Evolutionary conservation across 768 basidiomycete species (phyloP), one percentile per base, ranked within the genome.

Genomic region (Lanmaoa pseudosensibilis): DNA sequence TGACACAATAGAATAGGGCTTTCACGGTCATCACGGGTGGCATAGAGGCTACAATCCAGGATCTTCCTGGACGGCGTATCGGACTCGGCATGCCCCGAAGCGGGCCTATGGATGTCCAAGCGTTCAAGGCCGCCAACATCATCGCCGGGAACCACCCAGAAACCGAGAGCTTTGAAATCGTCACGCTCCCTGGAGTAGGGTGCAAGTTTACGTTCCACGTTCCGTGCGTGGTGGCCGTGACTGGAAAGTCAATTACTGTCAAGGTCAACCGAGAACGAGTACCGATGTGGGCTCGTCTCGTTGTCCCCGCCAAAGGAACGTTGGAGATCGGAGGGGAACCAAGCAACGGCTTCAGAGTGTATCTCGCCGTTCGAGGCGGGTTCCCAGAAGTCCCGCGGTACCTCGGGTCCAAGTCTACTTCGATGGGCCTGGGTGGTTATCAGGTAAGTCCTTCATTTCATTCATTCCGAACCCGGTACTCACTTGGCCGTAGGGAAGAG

Each of bases 371-470:
- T 23, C 73, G 75, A 36, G 86, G 85, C 3, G 87, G 86, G 0
- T 80, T 89, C 57, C 86, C 85, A 0, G 74, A 73, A 16, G 71
- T 85, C 2, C 80, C 83, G 34, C 5, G 54, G 5, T 88, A 85
- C 63, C 73, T 88, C 2, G 84, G 81, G 4, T 85, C 84, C 0
- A 88, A 87, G 69, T 82, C 84, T 5, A 85, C 86, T 21, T 84
- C 82, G 1, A 77, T 85, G 76, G 80, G 83, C 15, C 60, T 84
- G 12, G 84, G 84, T 41, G 83, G 84, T 3, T 84, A 82, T 64
- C 84, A 84, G 68, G 83, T 78, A 43, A 47, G 72, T 53, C n/a
- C 23, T 18, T 12, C 2, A 15, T 9, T 55, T 18, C 37, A 30
- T 32, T 40, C n/a, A 10, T 44, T 57, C 32, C 32, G n/a, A 27